phyloP scores from a whole-genome alignment of 805 yeast species.

The Saturnispora diversa region DNA sequence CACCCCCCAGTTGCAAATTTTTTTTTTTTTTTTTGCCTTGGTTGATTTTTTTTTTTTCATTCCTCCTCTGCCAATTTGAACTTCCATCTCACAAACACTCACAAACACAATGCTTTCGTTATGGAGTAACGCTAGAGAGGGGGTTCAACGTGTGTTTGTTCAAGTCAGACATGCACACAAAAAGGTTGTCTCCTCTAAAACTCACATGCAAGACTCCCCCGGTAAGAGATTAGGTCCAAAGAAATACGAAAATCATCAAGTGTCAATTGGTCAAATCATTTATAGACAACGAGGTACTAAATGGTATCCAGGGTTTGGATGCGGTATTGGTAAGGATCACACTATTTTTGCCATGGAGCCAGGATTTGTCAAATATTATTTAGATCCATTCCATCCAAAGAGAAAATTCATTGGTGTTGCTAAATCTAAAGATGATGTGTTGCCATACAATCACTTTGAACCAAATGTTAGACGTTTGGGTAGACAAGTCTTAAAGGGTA shows the following conservation, averaged over 20 bases:
- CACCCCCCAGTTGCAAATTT: no score
- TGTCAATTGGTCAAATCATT: conserved; percentile 76
- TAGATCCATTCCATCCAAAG: conserved; percentile 94
- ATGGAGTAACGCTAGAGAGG: neutral
- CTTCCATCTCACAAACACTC: no score
- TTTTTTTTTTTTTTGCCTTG: no score
- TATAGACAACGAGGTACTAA: conserved; percentile 93
- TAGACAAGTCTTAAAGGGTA: conserved; percentile 43
- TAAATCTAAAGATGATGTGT: conserved; percentile 46
- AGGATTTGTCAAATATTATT: conserved; percentile 83
- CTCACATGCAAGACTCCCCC: conserved; percentile 87
- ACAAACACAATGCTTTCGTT: neutral
- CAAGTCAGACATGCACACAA: conserved; percentile 86
- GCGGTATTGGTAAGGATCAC: conserved; percentile 85
- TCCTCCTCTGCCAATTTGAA: neutral
- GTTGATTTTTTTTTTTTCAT: neutral
- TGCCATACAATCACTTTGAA: conserved; percentile 88
- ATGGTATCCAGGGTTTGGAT: conserved; percentile 91
- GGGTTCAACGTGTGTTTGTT: neutral
- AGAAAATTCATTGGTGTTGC: conserved; percentile 89
- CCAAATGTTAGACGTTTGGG: conserved; percentile 87
- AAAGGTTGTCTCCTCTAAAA: conserved; percentile 90
- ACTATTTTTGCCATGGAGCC: conserved; percentile 88
- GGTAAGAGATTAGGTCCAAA: conserved; percentile 94
- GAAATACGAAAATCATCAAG: conserved; percentile 68